phyloP scores from a whole-genome alignment of 768 basidiomycete genomes.

The Suillus fuscotomentosus region DNA sequence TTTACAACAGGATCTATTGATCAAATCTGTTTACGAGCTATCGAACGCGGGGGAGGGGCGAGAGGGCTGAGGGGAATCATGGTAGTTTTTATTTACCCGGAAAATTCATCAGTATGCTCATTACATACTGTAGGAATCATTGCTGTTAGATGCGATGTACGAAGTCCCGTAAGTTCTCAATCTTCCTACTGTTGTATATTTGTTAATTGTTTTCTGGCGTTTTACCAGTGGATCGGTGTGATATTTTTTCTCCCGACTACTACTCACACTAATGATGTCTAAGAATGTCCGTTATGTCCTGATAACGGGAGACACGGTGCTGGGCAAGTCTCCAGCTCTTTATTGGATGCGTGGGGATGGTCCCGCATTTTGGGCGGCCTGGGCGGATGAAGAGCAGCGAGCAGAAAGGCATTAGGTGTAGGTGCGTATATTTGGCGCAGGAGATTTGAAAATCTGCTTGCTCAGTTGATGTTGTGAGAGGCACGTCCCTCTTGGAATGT shows the following conservation, averaged over 20 bases:
- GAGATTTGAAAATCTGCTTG: background rate
- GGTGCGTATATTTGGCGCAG: background rate
- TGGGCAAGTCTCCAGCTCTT: slow-evolving; percentile 56
- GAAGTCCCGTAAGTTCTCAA: slow-evolving; percentile 73
- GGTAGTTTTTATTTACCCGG: slow-evolving; percentile 37
- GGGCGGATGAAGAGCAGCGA: slow-evolving; percentile 63
- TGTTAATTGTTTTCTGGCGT: slow-evolving; percentile 8
- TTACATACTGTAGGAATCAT: slow-evolving; percentile 54
- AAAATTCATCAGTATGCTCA: slow-evolving; percentile 1
- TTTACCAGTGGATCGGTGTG: slow-evolving; percentile 62
- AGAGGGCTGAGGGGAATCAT: slow-evolving; percentile 87
- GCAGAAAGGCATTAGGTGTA: slow-evolving; percentile 15
- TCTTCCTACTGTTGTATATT: slow-evolving; percentile 6
- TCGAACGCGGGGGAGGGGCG: slow-evolving; percentile 85
- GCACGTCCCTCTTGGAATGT: background rate
- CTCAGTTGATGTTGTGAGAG: background rate
- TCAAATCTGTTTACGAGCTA: slow-evolving; percentile 78
- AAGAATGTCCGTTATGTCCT: slow-evolving; percentile 83
- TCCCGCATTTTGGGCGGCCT: slow-evolving; percentile 71
- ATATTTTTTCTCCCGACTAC: slow-evolving; percentile 5
- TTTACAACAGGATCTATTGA: slow-evolving; percentile 82
- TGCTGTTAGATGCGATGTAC: slow-evolving; percentile 90
- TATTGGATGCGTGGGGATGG: slow-evolving; percentile 77
- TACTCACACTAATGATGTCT: slow-evolving; percentile 10
- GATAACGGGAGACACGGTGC: slow-evolving; percentile 69